A percentile compares a stretch with the other conserved stretches of the same genome.
These are phyloP conservation scores for Boehmeria nivea DNA, from an alignment of 306 rosid genomes.

Conservation along the genomic window DNA sequence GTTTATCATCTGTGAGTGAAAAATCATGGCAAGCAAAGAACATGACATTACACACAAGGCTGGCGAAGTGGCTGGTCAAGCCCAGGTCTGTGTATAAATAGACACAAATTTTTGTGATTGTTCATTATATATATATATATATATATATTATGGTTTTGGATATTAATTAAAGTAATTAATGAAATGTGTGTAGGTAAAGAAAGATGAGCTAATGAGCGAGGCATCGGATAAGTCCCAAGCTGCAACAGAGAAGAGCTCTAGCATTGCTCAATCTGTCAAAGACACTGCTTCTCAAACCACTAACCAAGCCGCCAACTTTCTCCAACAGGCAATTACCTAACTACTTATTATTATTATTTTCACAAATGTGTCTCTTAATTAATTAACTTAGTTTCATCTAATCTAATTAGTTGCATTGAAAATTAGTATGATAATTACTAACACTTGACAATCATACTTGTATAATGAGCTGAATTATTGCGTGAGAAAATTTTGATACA, in stretches of 20 bases:
- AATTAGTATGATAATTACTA: no score
- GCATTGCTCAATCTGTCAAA: background rate
- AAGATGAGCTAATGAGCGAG: conserved; percentile 27
- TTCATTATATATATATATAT: background rate
- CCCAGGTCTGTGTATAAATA: conserved; percentile 31
- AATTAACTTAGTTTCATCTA: no score
- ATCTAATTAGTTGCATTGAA: no score
- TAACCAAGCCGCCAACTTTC: conserved; percentile 37
- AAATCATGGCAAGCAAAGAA: conserved; percentile 40
- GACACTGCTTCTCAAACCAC: conserved; percentile 26
- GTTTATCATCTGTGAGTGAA: no score
- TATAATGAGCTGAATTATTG: no score
- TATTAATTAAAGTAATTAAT: no score
- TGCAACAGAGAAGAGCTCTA: conserved; percentile 6
- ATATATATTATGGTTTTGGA: background rate
- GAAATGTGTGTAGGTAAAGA: conserved; percentile 12
- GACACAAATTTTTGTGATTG: no score
- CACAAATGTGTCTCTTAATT: no score
- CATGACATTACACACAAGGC: conserved; percentile 17
- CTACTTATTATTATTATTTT: no score
- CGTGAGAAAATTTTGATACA: no score
- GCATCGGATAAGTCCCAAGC: conserved; percentile 9
- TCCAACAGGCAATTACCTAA: conserved; percentile 39
- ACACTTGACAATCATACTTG: no score
- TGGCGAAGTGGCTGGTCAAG: conserved; percentile 26